These are phyloP conservation scores for Rutstroemia sp. DNA, from an alignment of 2,329 filamentous ascomycete species.

Conservation along the genomic window DNA sequence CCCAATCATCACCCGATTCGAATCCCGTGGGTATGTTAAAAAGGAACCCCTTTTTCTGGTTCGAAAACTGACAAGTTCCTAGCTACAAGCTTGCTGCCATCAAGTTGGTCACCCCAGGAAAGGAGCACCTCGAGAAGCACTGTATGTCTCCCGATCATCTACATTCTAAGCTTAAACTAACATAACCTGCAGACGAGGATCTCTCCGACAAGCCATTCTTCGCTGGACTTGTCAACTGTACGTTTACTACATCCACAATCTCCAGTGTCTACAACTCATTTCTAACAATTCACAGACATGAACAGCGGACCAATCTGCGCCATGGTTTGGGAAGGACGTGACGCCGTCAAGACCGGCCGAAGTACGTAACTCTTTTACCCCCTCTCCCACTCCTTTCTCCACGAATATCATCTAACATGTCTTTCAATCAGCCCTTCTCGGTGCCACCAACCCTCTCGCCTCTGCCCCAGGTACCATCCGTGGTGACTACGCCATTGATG, in stretches of 20 bases:
- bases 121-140: slow-evolving; percentile 97
- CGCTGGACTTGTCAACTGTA: slow-evolving; percentile 86
- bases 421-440: slow-evolving; percentile 64
- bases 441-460: slow-evolving; percentile 96
- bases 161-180: not conserved
- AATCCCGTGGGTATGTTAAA: slow-evolving; percentile 74
- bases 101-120: slow-evolving; percentile 83
- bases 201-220: slow-evolving; percentile 96
- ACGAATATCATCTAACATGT: not conserved
- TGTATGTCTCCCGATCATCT: slow-evolving; percentile 45
- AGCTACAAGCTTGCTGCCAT: slow-evolving; percentile 98
- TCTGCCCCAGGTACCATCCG: slow-evolving; percentile 97
- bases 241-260: slow-evolving; percentile 30
- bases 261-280: slow-evolving; percentile 13
- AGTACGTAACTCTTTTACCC: slow-evolving; percentile 43
- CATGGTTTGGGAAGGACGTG: slow-evolving; percentile 99
- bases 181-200: slow-evolving; percentile 57
- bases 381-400: not conserved
- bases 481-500: slow-evolving; percentile 76
- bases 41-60: not conserved
- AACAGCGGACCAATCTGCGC: slow-evolving; percentile 91
- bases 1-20: slow-evolving; percentile 96
- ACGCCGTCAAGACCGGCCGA: slow-evolving; percentile 98
- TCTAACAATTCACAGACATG: slow-evolving; percentile 64
- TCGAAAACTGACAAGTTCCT: slow-evolving; percentile 12